Evolutionary conservation across 2,329 filamentous ascomycete species (phyloP).

Genomic region (Trichoderma cornu-damae): DNA sequence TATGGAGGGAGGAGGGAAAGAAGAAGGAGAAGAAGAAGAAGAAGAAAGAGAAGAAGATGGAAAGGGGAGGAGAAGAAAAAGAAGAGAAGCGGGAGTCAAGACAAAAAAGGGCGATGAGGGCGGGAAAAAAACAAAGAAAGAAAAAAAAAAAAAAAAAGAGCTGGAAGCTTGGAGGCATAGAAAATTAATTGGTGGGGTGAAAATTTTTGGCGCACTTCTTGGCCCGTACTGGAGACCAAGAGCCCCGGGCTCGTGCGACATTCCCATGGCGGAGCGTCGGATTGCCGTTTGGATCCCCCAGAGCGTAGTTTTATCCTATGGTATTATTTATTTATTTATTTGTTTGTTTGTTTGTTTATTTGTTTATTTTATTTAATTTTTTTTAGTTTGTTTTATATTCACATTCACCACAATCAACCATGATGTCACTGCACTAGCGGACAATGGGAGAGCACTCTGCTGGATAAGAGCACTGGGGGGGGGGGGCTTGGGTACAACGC

Average conservation of each 20-base stretch:
- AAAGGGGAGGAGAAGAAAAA: background rate
- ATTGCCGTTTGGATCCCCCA: background rate
- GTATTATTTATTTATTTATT: too few relatives aligned
- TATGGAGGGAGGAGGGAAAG: background rate
- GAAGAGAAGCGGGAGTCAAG: conserved; percentile 14
- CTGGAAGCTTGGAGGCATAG: conserved; percentile 19
- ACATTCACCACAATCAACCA: background rate
- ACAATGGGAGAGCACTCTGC: too few relatives aligned
- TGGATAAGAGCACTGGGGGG: too few relatives aligned
- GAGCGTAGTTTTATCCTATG: too few relatives aligned
- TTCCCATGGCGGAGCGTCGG: background rate
- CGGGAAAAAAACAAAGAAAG: background rate
- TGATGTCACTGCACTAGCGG: background rate
- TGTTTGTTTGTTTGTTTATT: too few relatives aligned
- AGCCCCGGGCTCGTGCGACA: background rate
- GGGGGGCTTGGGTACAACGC: too few relatives aligned
- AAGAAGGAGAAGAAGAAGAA: background rate
- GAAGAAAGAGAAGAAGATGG: background rate
- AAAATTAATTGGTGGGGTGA: conserved; percentile 25
- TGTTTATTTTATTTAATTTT: too few relatives aligned
- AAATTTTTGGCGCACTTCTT: conserved; percentile 17
- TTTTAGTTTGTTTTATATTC: too few relatives aligned
- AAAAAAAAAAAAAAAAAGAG: background rate
- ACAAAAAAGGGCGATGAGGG: background rate
- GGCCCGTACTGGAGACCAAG: background rate